These are phyloP conservation scores for Penicillium sp. DNA, from an alignment of 2,329 filamentous ascomycete species.

Conservation along the genomic window DNA sequence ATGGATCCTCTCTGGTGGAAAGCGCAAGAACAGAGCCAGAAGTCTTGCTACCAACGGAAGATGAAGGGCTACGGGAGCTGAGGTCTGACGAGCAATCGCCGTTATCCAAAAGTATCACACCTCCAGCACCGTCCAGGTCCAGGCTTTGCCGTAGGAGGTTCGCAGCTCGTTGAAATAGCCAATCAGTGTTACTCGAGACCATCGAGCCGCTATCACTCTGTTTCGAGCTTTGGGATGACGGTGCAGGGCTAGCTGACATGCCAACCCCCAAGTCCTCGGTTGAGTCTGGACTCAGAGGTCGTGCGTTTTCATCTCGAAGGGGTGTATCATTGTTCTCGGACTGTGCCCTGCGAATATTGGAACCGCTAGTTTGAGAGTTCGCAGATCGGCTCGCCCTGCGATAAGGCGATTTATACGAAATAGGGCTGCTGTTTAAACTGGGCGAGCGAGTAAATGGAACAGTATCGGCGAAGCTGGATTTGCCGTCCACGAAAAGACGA, in stretches of 20 bases:
- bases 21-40: background rate
- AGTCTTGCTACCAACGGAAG: background rate
- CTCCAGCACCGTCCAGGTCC: slow-evolving; percentile 43
- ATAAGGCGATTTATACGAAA: too few species aligned
- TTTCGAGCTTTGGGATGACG: background rate
- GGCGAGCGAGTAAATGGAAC: background rate
- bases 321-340: background rate
- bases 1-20: background rate
- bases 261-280: background rate
- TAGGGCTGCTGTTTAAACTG: background rate
- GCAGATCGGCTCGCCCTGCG: background rate
- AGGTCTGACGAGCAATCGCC: too few species aligned
- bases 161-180: slow-evolving; percentile 45
- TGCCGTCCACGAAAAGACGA: slow-evolving; percentile 9
- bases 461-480: background rate
- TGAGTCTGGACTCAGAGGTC: background rate
- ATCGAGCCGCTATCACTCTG: background rate
- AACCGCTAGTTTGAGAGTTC: background rate
- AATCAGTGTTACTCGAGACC: slow-evolving; percentile 26
- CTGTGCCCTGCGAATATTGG: background rate
- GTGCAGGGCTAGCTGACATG: background rate
- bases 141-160: slow-evolving; percentile 48
- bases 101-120: slow-evolving; percentile 35
- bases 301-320: background rate
- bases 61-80: background rate